Evolutionary conservation across 2,329 filamentous ascomycete species (phyloP).

Genomic region (Apiospora kogelbergensis): DNA sequence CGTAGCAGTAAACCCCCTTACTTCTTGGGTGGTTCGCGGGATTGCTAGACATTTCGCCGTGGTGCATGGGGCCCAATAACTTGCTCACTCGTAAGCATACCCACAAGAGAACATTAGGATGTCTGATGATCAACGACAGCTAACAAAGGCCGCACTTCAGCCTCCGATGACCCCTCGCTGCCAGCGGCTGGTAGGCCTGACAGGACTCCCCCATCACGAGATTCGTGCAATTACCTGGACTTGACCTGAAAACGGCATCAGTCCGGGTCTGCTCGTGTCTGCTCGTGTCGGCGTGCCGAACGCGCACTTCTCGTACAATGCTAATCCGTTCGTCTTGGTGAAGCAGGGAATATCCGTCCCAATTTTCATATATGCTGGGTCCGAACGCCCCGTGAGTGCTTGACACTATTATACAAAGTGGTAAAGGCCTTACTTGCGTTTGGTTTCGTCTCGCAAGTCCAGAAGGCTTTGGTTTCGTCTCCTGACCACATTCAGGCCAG

Average conservation of each 20-base stretch:
- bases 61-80: not conserved
- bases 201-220: not conserved
- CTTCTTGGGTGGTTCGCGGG: not conserved
- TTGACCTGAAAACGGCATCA: not conserved
- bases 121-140: not conserved
- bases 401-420: not conserved
- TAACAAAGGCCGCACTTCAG: not conserved
- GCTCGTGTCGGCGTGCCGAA: not conserved
- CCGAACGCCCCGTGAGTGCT: not conserved
- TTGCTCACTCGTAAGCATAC: not conserved
- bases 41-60: constrained; percentile 2
- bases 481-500: not conserved
- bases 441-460: not conserved
- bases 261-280: not conserved
- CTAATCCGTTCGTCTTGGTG: not conserved
- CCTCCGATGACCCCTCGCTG: not conserved
- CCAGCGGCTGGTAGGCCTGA: not conserved
- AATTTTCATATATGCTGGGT: not conserved
- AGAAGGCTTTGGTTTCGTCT: not conserved
- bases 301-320: not conserved
- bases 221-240: not conserved
- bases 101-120: not conserved
- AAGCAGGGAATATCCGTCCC: not conserved
- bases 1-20: not conserved
- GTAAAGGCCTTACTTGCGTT: not conserved